Conservation (phyloP, 108 stramenopile species). For the Pseudonitzschia delicatissima region DNA sequence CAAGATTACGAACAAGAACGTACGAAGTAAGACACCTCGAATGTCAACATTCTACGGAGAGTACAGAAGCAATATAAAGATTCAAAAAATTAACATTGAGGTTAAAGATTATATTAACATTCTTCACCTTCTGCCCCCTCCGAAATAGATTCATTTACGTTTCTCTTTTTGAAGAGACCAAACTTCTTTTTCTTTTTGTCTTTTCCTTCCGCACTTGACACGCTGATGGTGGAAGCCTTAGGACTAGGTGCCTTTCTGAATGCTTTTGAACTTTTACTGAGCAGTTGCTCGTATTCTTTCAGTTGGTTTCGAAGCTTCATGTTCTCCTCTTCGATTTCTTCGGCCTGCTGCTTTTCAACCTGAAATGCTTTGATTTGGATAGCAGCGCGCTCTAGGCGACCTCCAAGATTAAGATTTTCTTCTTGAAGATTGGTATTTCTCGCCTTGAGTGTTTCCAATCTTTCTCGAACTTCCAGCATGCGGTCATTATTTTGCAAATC, state of each 20-base stretch:
- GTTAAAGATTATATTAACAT: no score
- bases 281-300: constrained; percentile 48
- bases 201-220: constrained; percentile 11
- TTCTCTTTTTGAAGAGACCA: constrained; percentile 27
- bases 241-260: background rate
- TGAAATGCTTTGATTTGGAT: constrained; percentile 31
- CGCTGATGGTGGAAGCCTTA: background rate
- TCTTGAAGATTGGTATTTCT: constrained; percentile 58
- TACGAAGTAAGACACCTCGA: background rate
- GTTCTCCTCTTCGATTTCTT: constrained; percentile 63
- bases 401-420: constrained; percentile 65
- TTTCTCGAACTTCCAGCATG: constrained; percentile 62
- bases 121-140: constrained; percentile 10
- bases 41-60: no score
- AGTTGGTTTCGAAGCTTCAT: constrained; percentile 44
- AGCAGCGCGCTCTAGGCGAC: constrained; percentile 37
- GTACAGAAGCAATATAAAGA: no score
- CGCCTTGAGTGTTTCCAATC: constrained; percentile 61
- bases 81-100: no score
- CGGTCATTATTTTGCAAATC: constrained; percentile 43
- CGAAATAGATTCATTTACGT: constrained; percentile 16
- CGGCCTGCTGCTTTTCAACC: constrained; percentile 58
- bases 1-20: constrained; percentile 10
- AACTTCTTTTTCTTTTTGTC: constrained; percentile 18
- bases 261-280: constrained; percentile 8